Conservation (phyloP, 2,329 filamentous ascomycete species). For the Bimuria novae-zelandiae region DNA sequence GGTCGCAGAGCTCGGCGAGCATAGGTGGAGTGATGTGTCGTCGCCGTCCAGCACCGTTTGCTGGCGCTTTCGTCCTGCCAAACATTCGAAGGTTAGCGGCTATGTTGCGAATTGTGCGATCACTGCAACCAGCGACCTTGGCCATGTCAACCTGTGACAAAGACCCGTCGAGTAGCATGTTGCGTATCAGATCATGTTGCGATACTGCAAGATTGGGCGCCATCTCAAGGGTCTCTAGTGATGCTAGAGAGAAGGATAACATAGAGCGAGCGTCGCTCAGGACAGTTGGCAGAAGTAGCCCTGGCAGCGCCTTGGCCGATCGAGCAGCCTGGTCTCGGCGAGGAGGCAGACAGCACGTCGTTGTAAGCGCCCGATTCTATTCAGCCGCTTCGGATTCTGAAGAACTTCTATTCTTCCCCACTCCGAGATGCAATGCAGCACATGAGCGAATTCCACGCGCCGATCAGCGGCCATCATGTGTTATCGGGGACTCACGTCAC, state of each 20-base stretch:
- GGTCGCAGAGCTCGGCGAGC: constrained; percentile 4
- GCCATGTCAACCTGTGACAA: too few species aligned
- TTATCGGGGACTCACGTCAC: constrained; percentile 13
- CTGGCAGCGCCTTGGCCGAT: not conserved
- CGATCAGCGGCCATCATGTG: constrained; percentile 13
- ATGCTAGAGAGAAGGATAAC: not conserved
- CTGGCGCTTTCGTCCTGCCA: constrained; percentile 8
- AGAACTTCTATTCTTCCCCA: not conserved
- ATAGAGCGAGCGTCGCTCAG: not conserved
- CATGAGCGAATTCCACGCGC: constrained; percentile 10
- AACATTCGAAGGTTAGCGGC: constrained; percentile 5
- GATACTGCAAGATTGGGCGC: constrained; percentile 3
- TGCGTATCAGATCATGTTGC: too few species aligned
- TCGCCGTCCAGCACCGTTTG: constrained; percentile 5
- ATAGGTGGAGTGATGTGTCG: constrained; percentile 7
- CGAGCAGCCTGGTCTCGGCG: not conserved
- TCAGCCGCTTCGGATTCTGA: not conserved
- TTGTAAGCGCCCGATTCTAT: not conserved
- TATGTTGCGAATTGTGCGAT: constrained; percentile 8
- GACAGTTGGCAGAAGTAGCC: not conserved
- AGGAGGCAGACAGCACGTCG: not conserved
- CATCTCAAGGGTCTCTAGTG: not conserved
- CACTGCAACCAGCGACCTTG: constrained; percentile 4
- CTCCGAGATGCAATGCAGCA: not conserved
- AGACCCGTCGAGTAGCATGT: too few species aligned